Evolutionary conservation across 2,329 filamentous ascomycete genomes (phyloP).

Genomic region (Akanthomyces lecanii): DNA sequence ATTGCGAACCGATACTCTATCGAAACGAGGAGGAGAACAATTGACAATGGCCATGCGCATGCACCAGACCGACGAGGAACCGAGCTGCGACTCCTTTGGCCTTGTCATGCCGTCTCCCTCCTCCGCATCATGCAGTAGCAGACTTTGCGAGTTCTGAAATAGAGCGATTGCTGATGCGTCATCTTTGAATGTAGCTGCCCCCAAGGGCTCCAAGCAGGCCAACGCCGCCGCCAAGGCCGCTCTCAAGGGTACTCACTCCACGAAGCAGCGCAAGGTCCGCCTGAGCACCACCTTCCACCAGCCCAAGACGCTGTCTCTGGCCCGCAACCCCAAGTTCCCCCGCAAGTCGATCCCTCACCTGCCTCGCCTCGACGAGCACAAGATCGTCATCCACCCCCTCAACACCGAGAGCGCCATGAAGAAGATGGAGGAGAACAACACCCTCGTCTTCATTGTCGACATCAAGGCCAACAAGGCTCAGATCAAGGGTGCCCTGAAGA

Average conservation of each 20-base stretch:
- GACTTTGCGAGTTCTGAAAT: slow-evolving; percentile 69
- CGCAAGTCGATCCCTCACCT: slow-evolving; percentile 89
- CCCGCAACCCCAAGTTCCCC: slow-evolving; percentile 90
- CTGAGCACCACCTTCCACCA: slow-evolving; percentile 93
- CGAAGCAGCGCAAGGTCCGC: slow-evolving; percentile 92
- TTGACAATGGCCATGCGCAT: background rate
- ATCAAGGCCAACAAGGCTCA: slow-evolving; percentile 99
- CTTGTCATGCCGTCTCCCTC: background rate
- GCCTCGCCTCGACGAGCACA: slow-evolving; percentile 93
- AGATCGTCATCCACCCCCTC: slow-evolving; percentile 95
- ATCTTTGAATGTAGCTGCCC: slow-evolving; percentile 49
- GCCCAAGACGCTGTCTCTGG: slow-evolving; percentile 92
- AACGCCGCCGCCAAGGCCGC: slow-evolving; percentile 92
- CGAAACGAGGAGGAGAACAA: slow-evolving; percentile 4
- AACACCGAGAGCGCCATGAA: slow-evolving; percentile 99
- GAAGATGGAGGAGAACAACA: slow-evolving; percentile 99
- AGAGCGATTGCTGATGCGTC: slow-evolving; percentile 70
- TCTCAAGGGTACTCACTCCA: slow-evolving; percentile 69
- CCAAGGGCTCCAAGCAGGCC: slow-evolving; percentile 77
- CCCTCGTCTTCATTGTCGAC: slow-evolving; percentile 94
- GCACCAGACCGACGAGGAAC: background rate
- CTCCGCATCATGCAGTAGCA: slow-evolving; percentile 62
- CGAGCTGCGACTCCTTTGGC: background rate
- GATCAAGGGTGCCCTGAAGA: slow-evolving; percentile 98
- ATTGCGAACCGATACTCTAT: slow-evolving; percentile 9